Evolutionary conservation across 352 stramenopile species (phyloP), one percentile per base, ranked within the genome.

Genomic region (Hyaloperonospora brassicae): DNA sequence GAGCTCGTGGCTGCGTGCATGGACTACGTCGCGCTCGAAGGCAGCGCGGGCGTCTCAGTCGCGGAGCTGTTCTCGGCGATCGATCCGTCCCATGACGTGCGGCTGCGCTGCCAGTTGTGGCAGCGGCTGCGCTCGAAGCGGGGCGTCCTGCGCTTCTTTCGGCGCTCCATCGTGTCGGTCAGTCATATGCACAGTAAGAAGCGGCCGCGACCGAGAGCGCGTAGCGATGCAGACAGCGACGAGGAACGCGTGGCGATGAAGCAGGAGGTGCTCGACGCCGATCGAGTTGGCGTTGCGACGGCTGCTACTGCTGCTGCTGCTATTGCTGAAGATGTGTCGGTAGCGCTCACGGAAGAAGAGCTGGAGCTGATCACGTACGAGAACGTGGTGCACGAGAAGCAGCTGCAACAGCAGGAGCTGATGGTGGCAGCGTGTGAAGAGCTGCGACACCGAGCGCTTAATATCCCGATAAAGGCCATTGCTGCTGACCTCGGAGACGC

Each of bases 11-110:
- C 77, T 31, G 64, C 67, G 3, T 81, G 72, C 35, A 71, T 88
- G 60, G 77, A 90, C 60, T 57, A 80, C 56, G 64, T 88, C 22
- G 72, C 80, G 24, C 64, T 88, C 0, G 80, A 86, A 56, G 77
- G 80, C 11, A 51, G 62, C 23, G 45, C 55, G 0, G 80, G 80
- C 13, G 44, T 86, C 9, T 64, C 69, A 1, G 34, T 89, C 0
- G 38, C 52, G 7, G 50, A 47, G 7, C 42, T 89, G 3, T 70
- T 89, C 43, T 61, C 65, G 21, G 60, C 50, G 12, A 52, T 83
- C 8, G 75, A 87, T 8, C 67, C 73, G 6, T 48, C 13, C 12
- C 45, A 60, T 44, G 79, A 89, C 59, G 34, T 21, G 24, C 39
- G 40, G 6, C 48, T 89, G 64, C 75, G 75, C 0, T 64, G 64